Evolutionary conservation across 192 early-diverging fungal species (phyloP).

Genomic region (Paraglomus brasilianum): DNA sequence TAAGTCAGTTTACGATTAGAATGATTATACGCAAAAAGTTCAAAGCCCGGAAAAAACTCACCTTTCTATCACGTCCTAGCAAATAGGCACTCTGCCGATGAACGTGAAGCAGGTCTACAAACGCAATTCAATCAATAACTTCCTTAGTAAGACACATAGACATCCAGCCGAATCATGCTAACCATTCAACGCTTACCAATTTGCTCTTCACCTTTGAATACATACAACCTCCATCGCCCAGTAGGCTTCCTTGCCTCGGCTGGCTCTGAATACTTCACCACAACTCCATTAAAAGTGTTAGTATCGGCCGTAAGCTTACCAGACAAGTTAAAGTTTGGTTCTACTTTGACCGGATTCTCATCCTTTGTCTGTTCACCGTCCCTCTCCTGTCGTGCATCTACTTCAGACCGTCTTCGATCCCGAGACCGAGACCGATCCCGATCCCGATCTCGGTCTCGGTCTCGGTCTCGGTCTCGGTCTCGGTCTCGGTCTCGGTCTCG

Average conservation of each 20-base stretch:
- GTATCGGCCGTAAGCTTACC: conserved; percentile 86
- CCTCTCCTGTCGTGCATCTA: no score
- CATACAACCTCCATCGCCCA: conserved; percentile 80
- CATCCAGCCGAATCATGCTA: background rate
- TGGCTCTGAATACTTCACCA: conserved; percentile 92
- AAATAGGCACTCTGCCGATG: conserved; percentile 84
- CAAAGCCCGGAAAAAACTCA: conserved; percentile 36
- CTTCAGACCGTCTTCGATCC: no score
- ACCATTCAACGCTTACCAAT: conserved; percentile 52
- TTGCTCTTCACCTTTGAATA: conserved; percentile 91
- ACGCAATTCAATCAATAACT: background rate
- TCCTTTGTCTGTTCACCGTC: no score
- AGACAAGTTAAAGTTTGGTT: conserved; percentile 83
- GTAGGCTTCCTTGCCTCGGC: conserved; percentile 81
- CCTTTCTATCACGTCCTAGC: conserved; percentile 82
- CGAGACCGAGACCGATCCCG: no score
- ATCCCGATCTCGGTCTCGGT: no score
- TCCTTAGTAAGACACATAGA: background rate
- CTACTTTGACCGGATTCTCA: conserved; percentile 45
- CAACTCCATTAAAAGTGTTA: conserved; percentile 80
- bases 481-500: no score
- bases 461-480: no score
- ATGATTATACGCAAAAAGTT: conserved; percentile 7
- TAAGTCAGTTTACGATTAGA: background rate
- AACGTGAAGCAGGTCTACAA: conserved; percentile 78